Evolutionary conservation across 2,329 filamentous ascomycete genomes (phyloP).

Genomic region (Talaromyces sp.): DNA sequence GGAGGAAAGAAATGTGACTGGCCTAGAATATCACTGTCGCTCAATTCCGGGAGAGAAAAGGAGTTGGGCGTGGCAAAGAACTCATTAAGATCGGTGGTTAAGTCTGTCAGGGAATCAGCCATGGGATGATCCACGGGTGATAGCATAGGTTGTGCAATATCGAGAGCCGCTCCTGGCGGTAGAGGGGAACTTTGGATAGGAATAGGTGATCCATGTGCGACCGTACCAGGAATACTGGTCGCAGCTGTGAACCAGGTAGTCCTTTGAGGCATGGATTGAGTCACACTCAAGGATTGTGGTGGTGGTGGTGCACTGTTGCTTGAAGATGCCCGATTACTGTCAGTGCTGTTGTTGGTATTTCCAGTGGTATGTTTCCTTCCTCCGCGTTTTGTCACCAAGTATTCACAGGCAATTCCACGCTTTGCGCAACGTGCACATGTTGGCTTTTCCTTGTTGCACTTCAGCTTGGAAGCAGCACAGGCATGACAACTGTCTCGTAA

Average conservation of each 20-base stretch:
- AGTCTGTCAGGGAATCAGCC: neutral
- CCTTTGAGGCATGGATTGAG: neutral
- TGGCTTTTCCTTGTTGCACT: slow-evolving; percentile 14
- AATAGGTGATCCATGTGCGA: neutral
- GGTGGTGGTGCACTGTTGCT: neutral
- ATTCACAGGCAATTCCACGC: slow-evolving; percentile 5
- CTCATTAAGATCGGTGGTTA: slow-evolving; percentile 20
- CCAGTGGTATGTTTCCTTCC: neutral
- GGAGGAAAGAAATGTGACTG: neutral
- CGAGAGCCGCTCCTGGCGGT: neutral
- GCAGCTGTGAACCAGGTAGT: neutral
- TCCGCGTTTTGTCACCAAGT: slow-evolving; percentile 3
- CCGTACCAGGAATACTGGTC: neutral
- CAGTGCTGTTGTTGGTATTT: neutral
- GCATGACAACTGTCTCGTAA: slow-evolving; percentile 14
- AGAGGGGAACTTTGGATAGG: neutral
- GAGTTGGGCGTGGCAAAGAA: slow-evolving; percentile 21
- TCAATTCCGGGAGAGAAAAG: slow-evolving; percentile 10
- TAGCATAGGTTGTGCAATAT: neutral
- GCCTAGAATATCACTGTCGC: neutral
- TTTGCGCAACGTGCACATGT: slow-evolving; percentile 13
- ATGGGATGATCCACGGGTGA: neutral
- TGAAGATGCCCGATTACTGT: neutral
- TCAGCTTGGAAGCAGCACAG: slow-evolving; percentile 13
- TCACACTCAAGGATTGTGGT: neutral